Evolutionary conservation across 2,329 filamentous ascomycete species (phyloP).

Genomic region (Simplicillium aogashimaense): DNA sequence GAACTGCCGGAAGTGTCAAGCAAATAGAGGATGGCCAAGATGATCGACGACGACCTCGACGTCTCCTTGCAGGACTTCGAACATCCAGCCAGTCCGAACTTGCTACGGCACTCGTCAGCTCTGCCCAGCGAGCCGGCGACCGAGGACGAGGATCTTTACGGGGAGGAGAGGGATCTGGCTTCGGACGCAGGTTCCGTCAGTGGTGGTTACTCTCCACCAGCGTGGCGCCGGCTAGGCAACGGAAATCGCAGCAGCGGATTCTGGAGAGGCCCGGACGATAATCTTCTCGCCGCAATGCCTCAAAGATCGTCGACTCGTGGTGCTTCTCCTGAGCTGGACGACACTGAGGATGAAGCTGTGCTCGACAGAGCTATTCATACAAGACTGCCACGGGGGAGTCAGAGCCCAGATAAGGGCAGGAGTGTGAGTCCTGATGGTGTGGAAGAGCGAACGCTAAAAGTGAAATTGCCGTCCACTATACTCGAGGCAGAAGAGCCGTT

Average conservation of each 20-base stretch:
- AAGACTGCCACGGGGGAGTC: slow-evolving; percentile 42
- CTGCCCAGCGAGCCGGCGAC: slow-evolving; percentile 21
- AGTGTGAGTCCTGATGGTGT: slow-evolving; percentile 35
- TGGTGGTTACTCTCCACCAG: slow-evolving; percentile 50
- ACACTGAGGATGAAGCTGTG: slow-evolving; percentile 28
- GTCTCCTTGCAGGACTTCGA: slow-evolving; percentile 46
- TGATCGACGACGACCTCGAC: slow-evolving; percentile 31
- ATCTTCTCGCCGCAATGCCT: slow-evolving; percentile 38
- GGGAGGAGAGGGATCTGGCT: slow-evolving; percentile 17
- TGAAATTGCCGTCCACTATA: slow-evolving; percentile 19
- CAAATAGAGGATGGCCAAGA: slow-evolving; percentile 2
- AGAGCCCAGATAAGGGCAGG: slow-evolving; percentile 43
- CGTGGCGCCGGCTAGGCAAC: slow-evolving; percentile 52
- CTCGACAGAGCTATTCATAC: slow-evolving; percentile 44
- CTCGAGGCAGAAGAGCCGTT: slow-evolving; percentile 17
- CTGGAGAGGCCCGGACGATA: slow-evolving; percentile 42
- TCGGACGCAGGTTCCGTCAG: slow-evolving; percentile 33
- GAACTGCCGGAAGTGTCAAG: slow-evolving; percentile 1
- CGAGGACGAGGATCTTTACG: slow-evolving; percentile 24
- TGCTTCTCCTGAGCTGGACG: slow-evolving; percentile 14
- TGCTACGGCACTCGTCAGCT: slow-evolving; percentile 19
- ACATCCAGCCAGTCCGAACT: slow-evolving; percentile 29
- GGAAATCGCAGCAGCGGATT: slow-evolving; percentile 48
- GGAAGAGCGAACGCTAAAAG: slow-evolving; percentile 27
- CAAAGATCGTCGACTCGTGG: slow-evolving; percentile 11